Evolutionary conservation across 129 eudicot species (phyloP).

Genomic region (Ambrosia trifida): DNA sequence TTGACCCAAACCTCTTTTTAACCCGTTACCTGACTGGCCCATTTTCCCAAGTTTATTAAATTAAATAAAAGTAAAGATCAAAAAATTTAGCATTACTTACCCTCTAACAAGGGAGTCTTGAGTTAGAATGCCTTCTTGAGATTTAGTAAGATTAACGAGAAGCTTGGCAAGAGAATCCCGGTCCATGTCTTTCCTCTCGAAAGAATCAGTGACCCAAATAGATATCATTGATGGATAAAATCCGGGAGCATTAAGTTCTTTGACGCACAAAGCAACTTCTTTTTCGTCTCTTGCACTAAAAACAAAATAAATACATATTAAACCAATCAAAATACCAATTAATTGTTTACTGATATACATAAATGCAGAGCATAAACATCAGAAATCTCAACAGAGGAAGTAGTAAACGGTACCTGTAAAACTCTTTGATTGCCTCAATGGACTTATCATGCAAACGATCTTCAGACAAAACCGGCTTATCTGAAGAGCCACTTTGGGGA

Average conservation of each 20-base stretch:
- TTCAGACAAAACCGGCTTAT: slow-evolving; percentile 52
- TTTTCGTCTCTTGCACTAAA: slow-evolving; percentile 88
- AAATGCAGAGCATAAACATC: not conserved
- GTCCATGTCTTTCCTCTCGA: slow-evolving; percentile 85
- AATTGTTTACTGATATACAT: no score
- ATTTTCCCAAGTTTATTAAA: not conserved
- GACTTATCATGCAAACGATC: slow-evolving; percentile 74
- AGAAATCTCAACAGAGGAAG: not conserved
- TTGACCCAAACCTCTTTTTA: not conserved
- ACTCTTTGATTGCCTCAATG: slow-evolving; percentile 69
- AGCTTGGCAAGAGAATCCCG: slow-evolving; percentile 75
- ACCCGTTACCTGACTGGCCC: not conserved
- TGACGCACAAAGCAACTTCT: slow-evolving; percentile 80
- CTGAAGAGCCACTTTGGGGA: slow-evolving; percentile 44
- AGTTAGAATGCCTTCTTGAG: slow-evolving; percentile 54
- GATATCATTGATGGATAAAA: slow-evolving; percentile 83
- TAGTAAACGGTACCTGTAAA: slow-evolving; percentile 59
- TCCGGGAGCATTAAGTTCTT: slow-evolving; percentile 75
- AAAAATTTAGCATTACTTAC: slow-evolving; percentile 39
- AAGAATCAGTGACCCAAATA: slow-evolving; percentile 83
- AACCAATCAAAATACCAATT: slow-evolving; percentile 5
- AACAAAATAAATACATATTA: slow-evolving; percentile 1
- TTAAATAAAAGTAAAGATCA: not conserved
- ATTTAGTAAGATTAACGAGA: slow-evolving; percentile 63
- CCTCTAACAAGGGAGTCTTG: slow-evolving; percentile 70